Percentiles rank a stretch among this genome's conserved stretches.
phyloP scores from a whole-genome alignment of 225 moss, liverwort and hornwort genomes.

The Pseudisothecium myosuroides region DNA sequence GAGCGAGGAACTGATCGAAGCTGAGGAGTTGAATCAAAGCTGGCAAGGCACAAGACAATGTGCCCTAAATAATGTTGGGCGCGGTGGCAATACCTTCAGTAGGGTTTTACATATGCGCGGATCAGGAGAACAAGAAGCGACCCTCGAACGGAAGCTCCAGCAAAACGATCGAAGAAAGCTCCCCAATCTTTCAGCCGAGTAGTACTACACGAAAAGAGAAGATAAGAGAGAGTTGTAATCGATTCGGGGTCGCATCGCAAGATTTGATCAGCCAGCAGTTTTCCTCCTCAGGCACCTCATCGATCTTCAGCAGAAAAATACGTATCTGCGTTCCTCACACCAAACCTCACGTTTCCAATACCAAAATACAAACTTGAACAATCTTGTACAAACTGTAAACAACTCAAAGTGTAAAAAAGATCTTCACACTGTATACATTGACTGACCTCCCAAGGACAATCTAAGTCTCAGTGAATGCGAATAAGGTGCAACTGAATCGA shows the following conservation, averaged over 20 bases:
- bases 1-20: background rate
- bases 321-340: background rate
- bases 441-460: background rate
- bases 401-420: background rate
- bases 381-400: background rate
- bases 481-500: background rate
- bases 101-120: background rate
- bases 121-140: background rate
- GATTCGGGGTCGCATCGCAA: background rate
- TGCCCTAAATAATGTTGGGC: background rate
- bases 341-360: background rate
- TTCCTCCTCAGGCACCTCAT: background rate
- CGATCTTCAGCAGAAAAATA: background rate
- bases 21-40: background rate
- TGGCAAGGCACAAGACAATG: background rate
- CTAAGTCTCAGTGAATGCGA: background rate
- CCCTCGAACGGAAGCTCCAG: background rate
- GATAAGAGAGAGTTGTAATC: background rate
- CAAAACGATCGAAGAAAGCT: background rate
- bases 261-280: background rate
- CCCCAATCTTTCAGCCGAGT: background rate
- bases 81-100: background rate
- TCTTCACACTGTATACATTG: background rate
- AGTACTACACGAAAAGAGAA: background rate
- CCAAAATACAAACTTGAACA: background rate